Evolutionary conservation across 345 rosid genomes (phyloP).

Genomic region (Populus deltoides): DNA sequence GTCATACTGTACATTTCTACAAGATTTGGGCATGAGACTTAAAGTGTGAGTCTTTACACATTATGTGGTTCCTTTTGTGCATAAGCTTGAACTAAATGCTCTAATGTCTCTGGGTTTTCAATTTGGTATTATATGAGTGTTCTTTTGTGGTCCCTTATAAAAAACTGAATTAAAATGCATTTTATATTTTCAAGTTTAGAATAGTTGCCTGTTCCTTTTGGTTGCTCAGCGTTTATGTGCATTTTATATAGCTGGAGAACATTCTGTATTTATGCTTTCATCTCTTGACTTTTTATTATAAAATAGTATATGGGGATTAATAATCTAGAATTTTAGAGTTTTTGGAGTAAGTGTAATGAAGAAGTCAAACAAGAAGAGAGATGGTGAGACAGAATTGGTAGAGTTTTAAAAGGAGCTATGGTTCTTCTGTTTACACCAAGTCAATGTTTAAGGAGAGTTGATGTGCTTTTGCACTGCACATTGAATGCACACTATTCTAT

Average conservation of each 20-base stretch:
- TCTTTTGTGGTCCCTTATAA: background rate
- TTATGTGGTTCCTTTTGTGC: background rate
- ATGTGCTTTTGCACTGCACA: background rate
- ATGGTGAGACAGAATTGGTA: background rate
- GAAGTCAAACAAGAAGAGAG: background rate
- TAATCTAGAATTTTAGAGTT: background rate
- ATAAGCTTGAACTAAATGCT: background rate
- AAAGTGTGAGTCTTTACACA: slow-evolving; percentile 54
- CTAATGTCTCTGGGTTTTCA: background rate
- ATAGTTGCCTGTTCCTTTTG: background rate
- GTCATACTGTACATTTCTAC: slow-evolving; percentile 94
- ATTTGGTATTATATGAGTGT: background rate
- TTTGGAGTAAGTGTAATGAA: background rate
- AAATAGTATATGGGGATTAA: background rate
- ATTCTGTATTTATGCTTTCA: background rate
- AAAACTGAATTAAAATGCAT: background rate
- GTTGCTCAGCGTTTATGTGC: background rate
- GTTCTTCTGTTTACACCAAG: background rate
- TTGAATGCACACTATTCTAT: background rate
- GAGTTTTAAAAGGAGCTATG: background rate
- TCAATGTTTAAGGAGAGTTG: background rate
- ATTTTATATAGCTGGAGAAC: background rate
- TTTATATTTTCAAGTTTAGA: background rate
- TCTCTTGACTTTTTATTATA: background rate
- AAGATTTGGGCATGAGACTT: slow-evolving; percentile 96